phyloP scores from a whole-genome alignment of 2,329 filamentous ascomycete genomes.

The Penicillium hordei region DNA sequence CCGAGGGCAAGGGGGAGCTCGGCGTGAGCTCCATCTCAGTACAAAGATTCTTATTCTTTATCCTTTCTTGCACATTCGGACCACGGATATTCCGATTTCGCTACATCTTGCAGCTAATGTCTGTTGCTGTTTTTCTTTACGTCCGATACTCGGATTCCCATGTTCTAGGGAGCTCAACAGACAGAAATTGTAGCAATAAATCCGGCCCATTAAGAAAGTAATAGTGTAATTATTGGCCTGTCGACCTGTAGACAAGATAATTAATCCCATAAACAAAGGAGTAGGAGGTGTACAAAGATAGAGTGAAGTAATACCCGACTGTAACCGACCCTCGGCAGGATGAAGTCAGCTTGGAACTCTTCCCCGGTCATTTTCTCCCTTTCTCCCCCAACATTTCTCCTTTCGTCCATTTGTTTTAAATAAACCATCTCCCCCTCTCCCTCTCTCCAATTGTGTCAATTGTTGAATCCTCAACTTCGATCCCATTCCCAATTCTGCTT shows the following conservation, averaged over 20 bases:
- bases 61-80: not conserved
- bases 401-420: constrained; percentile 18
- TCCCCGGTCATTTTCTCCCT: constrained; percentile 10
- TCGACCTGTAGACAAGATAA: not conserved
- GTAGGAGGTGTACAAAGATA: not conserved
- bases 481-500: constrained; percentile 34
- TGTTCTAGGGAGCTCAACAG: not conserved
- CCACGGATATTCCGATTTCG: not conserved
- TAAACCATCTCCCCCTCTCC: not conserved
- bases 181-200: not conserved
- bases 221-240: not conserved
- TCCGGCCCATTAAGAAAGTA: not conserved
- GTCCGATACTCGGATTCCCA: constrained; percentile 5
- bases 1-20: constrained; percentile 1
- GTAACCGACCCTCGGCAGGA: constrained; percentile 29
- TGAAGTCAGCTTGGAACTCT: constrained; percentile 24
- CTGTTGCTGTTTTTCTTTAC: not conserved
- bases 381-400: constrained; percentile 9
- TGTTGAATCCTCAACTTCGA: not conserved
- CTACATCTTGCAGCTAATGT: not conserved
- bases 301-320: constrained; percentile 17
- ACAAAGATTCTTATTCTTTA: not conserved
- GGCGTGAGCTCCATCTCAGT: not conserved
- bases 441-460: not conserved
- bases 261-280: not conserved